phyloP scores from a whole-genome alignment of 1,284 basidiomycete species.

The Ceraceosorus guamensis region DNA sequence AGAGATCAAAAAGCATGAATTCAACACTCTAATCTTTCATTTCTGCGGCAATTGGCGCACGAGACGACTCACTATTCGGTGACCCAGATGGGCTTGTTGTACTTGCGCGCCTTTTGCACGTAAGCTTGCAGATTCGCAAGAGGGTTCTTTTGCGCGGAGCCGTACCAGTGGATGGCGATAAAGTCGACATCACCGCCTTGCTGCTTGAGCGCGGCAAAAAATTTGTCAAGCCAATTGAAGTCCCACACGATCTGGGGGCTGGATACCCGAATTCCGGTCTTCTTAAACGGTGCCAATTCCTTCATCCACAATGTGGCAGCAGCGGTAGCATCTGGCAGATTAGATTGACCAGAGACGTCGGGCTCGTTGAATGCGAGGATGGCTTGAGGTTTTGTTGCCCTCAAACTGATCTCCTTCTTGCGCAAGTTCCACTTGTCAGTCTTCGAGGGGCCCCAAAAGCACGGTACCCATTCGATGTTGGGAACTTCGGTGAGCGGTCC shows the following conservation, averaged over 20 bases:
- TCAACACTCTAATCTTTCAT: too few species aligned
- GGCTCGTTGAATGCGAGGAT: conserved; percentile 43
- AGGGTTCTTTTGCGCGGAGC: conserved; percentile 28
- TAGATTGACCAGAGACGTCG: conserved; percentile 33
- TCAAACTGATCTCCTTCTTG: too few species aligned
- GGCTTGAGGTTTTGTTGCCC: not conserved
- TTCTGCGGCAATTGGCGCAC: too few species aligned
- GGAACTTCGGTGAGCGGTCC: too few species aligned
- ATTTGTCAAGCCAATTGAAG: conserved; percentile 36
- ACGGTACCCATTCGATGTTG: too few species aligned
- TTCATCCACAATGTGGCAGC: conserved; percentile 34
- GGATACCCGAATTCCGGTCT: conserved; percentile 33
- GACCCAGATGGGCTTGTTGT: conserved; percentile 3
- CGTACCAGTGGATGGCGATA: conserved; percentile 46
- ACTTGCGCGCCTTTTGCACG: conserved; percentile 25
- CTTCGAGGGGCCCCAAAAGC: too few species aligned
- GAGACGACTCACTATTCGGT: too few species aligned
- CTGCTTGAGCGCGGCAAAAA: conserved; percentile 29
- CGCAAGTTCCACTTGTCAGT: too few species aligned
- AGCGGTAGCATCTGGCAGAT: conserved; percentile 10
- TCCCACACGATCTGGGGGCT: conserved; percentile 42
- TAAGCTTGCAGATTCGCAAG: conserved; percentile 24
- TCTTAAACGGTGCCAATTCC: conserved; percentile 36
- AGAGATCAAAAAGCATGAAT: too few species aligned
- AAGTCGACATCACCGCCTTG: conserved; percentile 34